Evolutionary conservation across 164 flowering plant species (phyloP), one percentile per base, ranked within the genome.

Genomic region (Dillenia suffruticosa): DNA sequence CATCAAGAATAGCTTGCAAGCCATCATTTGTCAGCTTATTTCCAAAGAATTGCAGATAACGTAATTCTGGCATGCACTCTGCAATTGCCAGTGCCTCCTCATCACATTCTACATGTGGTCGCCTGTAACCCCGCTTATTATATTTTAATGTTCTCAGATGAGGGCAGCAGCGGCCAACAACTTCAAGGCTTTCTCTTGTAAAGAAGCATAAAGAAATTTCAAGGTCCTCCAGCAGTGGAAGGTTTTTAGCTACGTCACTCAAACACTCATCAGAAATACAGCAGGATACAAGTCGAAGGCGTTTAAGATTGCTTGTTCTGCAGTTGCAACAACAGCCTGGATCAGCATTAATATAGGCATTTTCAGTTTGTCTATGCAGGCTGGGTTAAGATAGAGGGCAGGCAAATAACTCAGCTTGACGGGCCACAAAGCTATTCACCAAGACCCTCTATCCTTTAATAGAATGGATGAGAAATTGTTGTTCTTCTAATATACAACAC

Each of bases 221-320:
- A 14, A 67, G 74, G 49, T 76, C 85, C 63, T 74, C 82, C 56
- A 81, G 61, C 50, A 69, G 52, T 24, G 83, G 74, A 63, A 77
- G 68, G 15, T 70, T 76, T n/a, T 57, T 46, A 10, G 64, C 71
- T 8, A 63, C 74, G 68, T 63, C 68, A 45, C 32, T 63, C 65
- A 76, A 58, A 12, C 67, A 76, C 3, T 69, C 62, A 54, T 70
- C 68, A 1, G 73, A 47, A 44, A 78, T 48, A 57, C 55, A 44
- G 70, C 75, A 71, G 24, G 43, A 50, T 43, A 58, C 77, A 16
- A 81, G 63, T 46, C 70, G 58, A 52, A 81, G 79, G 49, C 76
- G 61, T 62, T 48, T 71, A 8, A 81, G 68, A 15, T 66, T 67
- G 56, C 49, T 64, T 40, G 64, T 69, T 45, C 81, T 74, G 76